Evolutionary conservation across 805 yeast genomes (phyloP), one percentile per base, ranked within the genome.

Genomic region (Candida insectalens): DNA sequence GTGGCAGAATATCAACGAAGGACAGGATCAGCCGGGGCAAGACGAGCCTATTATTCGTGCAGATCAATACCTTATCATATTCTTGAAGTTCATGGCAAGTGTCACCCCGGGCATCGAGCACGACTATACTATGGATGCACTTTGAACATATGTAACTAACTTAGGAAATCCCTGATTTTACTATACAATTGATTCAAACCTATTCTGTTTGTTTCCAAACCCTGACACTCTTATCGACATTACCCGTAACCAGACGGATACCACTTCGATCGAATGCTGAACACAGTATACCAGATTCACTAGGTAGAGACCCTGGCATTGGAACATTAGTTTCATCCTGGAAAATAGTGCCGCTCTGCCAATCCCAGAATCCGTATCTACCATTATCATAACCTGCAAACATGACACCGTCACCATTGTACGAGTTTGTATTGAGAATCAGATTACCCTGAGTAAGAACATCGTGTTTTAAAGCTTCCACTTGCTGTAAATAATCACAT

Each of bases 101-200:
- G 97, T 92, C 6, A 88, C 95, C 1, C 98, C 98, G 0, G 95
- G 96, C 13, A 88, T 92, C 36, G 95, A 89, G 60, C 94, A 89
- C 57, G 98, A 92, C 49, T 87, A 87, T 53, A 92, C 98, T n/a
- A 92, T 89, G 96, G 88, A 87, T 55, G 96, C 95, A 1, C 73
- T 82, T 50, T 80, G 50, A 21, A n/a, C n/a, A n/a, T n/a, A n/a
- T n/a, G n/a, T n/a, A n/a, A n/a, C n/a, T 22, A 22, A 9, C 12
- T 9, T 22, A 22, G 7, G 23, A 7, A 8, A 21, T 21, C 23
- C 23, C 12, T 21, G 23, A 21, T 8, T 8, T 21, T 21, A 8
- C 23, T 12, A 8, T 8, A 21, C 12, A 8, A 21, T 7, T 21
- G 7, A 21, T 7, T 21, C 12, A 21, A 21, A 7, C 12, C 10